Percentiles rank a stretch among this genome's conserved stretches.
These are phyloP conservation scores for Xylariaceae sp. DNA, from an alignment of 2,329 filamentous ascomycete genomes.

Conservation along the genomic window DNA sequence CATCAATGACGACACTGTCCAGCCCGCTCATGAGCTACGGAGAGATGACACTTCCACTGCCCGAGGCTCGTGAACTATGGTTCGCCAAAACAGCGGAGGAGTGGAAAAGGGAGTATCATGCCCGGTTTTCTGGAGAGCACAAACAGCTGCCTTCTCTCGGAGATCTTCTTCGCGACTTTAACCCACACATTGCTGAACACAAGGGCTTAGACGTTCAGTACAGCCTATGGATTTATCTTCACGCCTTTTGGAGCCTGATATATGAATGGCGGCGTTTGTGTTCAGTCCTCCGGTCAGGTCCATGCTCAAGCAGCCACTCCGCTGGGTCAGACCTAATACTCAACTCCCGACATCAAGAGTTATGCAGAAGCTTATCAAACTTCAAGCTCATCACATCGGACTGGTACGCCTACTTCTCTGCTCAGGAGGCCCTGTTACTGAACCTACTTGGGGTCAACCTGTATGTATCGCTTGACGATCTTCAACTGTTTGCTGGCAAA, in stretches of 20 bases:
- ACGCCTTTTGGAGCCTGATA: conserved; percentile 63
- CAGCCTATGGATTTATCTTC: conserved; percentile 57
- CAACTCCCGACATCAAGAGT: conserved; percentile 56
- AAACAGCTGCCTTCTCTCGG: conserved; percentile 48
- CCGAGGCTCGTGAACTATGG: conserved; percentile 61
- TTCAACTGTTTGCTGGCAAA: conserved; percentile 65
- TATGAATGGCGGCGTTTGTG: conserved; percentile 62
- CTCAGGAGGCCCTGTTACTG: conserved; percentile 45
- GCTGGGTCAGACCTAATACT: conserved; percentile 44
- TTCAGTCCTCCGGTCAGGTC: conserved; percentile 44
- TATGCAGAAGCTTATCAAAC: conserved; percentile 52
- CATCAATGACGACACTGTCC: conserved; percentile 62
- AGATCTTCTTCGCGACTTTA: conserved; percentile 55
- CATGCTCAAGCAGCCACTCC: conserved; percentile 40
- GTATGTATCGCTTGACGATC: conserved; percentile 60
- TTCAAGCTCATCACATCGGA: conserved; percentile 42
- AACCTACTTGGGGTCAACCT: conserved; percentile 60
- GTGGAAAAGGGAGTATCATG: conserved; percentile 61
- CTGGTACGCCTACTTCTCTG: conserved; percentile 41
- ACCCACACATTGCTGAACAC: conserved; percentile 46
- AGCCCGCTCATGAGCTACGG: conserved; percentile 65
- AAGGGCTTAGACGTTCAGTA: conserved; percentile 53
- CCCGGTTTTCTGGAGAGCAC: conserved; percentile 34
- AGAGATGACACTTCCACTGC: conserved; percentile 63
- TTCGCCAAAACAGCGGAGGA: conserved; percentile 57